Conservation (phyloP, 2,329 filamentous ascomycete species). For the Colletotrichum destructivum region DNA sequence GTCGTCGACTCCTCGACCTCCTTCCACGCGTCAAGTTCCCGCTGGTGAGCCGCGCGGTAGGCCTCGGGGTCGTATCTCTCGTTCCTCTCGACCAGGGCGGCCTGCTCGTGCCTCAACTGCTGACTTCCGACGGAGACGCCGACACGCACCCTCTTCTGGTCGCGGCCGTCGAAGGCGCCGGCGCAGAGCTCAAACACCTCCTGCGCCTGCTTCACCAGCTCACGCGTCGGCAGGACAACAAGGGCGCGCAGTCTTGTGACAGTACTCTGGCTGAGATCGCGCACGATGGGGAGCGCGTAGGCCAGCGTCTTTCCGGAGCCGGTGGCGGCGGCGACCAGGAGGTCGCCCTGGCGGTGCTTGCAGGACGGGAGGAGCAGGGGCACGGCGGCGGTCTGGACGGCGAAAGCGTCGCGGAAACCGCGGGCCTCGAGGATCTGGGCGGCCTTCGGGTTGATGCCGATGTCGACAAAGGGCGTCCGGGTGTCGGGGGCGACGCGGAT, state of each 20-base stretch:
- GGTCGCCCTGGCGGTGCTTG: slow-evolving; percentile 77
- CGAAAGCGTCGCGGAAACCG: slow-evolving; percentile 80
- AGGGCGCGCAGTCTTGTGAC: slow-evolving; percentile 82
- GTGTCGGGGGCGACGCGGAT: slow-evolving; percentile 76
- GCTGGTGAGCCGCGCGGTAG: slow-evolving; percentile 64
- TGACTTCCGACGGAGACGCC: slow-evolving; percentile 88
- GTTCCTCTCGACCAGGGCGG: slow-evolving; percentile 61
- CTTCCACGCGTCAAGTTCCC: slow-evolving; percentile 55
- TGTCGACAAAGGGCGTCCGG: slow-evolving; percentile 71
- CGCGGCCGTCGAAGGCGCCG: slow-evolving; percentile 68
- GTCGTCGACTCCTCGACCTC: slow-evolving; percentile 56
- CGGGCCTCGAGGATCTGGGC: slow-evolving; percentile 76
- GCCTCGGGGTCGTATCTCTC: slow-evolving; percentile 75
- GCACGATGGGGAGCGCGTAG: slow-evolving; percentile 89
- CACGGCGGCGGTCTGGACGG: slow-evolving; percentile 84
- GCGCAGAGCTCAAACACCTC: slow-evolving; percentile 83
- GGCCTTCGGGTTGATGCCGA: slow-evolving; percentile 75
- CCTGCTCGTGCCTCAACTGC: slow-evolving; percentile 76
- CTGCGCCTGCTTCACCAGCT: slow-evolving; percentile 89
- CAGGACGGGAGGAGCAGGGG: slow-evolving; percentile 82
- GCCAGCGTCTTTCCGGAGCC: slow-evolving; percentile 96
- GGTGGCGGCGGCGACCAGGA: slow-evolving; percentile 93
- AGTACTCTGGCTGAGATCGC: slow-evolving; percentile 76
- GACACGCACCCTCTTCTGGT: slow-evolving; percentile 79
- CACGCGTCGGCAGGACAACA: slow-evolving; percentile 91